A percentile compares a stretch with the other conserved stretches of the same genome.
phyloP scores from a whole-genome alignment of 192 early-diverging fungal species.

The Coemansia sp. region DNA sequence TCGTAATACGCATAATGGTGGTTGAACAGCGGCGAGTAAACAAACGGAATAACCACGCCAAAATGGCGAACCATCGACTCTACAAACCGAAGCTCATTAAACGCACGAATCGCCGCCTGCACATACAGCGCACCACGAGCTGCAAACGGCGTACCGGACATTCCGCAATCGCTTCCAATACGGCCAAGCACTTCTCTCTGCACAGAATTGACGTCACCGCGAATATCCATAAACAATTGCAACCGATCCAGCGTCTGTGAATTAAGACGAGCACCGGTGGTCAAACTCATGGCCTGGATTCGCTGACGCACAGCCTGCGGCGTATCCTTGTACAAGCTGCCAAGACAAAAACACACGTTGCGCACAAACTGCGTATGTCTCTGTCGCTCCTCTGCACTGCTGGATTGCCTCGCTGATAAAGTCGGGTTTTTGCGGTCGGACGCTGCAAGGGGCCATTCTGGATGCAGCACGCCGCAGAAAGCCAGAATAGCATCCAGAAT shows the following conservation, averaged over 20 bases:
- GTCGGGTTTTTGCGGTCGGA: slow-evolving; percentile 2
- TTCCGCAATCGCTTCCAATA: slow-evolving; percentile 38
- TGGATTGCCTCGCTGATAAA: background rate
- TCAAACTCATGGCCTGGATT: slow-evolving; percentile 58
- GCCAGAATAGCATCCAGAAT: slow-evolving; percentile 78
- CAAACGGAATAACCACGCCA: slow-evolving; percentile 46
- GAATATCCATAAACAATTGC: slow-evolving; percentile 61
- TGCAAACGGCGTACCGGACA: slow-evolving; percentile 23
- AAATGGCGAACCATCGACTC: slow-evolving; percentile 40
- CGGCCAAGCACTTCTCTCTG: slow-evolving; percentile 42
- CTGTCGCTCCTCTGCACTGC: slow-evolving; percentile 13
- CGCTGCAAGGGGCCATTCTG: slow-evolving; percentile 29
- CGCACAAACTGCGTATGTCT: slow-evolving; percentile 36
- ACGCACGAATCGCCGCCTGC: slow-evolving; percentile 25
- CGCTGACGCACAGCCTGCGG: slow-evolving; percentile 29
- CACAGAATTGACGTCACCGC: slow-evolving; percentile 51
- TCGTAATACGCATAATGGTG: slow-evolving; percentile 62
- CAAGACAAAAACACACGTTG: slow-evolving; percentile 59
- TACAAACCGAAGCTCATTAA: slow-evolving; percentile 50
- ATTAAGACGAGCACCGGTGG: slow-evolving; percentile 60
- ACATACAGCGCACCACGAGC: slow-evolving; percentile 34
- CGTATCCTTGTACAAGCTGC: slow-evolving; percentile 61
- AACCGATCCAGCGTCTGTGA: slow-evolving; percentile 65
- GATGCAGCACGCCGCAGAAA: slow-evolving; percentile 63
- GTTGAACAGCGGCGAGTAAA: slow-evolving; percentile 61